Evolutionary conservation across 2,329 filamentous ascomycete species (phyloP).

Genomic region (Chaetomium sp.): DNA sequence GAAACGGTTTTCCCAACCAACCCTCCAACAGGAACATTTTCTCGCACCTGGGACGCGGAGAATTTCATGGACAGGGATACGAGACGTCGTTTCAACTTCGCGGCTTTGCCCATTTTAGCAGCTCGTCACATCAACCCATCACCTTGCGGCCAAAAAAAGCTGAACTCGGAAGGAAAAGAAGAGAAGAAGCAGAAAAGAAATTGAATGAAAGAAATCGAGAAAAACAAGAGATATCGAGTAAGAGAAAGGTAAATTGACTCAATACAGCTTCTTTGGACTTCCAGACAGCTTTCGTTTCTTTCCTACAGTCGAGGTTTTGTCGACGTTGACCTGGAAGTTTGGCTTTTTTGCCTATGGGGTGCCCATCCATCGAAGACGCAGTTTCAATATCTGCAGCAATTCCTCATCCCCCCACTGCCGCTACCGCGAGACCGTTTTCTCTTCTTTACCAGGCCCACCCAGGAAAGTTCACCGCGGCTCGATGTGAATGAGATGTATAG

Average conservation of each 20-base stretch:
- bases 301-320: no score
- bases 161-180: no score
- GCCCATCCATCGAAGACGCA: neutral
- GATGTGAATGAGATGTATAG: slow-evolving; percentile 16
- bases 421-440: neutral
- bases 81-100: slow-evolving; percentile 15
- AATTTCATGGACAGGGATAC: neutral
- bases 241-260: no score
- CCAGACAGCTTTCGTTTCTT: no score
- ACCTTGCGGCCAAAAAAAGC: no score
- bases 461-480: slow-evolving; percentile 21
- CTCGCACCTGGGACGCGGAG: neutral
- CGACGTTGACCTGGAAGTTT: no score
- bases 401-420: neutral
- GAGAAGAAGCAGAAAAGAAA: no score
- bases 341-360: no score
- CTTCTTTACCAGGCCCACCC: slow-evolving; percentile 11
- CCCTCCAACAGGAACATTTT: slow-evolving; percentile 15
- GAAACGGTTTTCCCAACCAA: slow-evolving; percentile 9
- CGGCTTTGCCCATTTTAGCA: neutral
- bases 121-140: slow-evolving; percentile 3
- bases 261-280: no score
- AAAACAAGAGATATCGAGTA: no score
- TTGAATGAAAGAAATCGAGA: no score
- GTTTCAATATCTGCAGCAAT: neutral